phyloP scores from a whole-genome alignment of 345 rosid genomes.

The Firmiana major region DNA sequence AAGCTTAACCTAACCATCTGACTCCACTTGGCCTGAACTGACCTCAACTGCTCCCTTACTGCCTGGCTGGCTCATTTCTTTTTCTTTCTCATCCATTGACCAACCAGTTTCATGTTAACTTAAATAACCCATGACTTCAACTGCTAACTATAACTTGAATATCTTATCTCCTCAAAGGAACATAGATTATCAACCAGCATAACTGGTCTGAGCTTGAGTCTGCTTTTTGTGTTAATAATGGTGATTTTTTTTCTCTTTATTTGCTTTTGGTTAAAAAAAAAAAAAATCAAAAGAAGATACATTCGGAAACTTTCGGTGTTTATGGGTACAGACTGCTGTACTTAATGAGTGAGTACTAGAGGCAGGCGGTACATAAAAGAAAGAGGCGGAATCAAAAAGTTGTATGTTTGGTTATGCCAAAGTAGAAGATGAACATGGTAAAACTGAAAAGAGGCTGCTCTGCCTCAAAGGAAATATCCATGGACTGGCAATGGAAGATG shows the following conservation, averaged over 20 bases:
- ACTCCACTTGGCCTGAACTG: not conserved
- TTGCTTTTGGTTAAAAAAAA: not conserved
- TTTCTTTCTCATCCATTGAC: too few species aligned
- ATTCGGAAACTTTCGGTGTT: not conserved
- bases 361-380: not conserved
- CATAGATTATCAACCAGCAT: not conserved
- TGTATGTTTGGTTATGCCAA: not conserved
- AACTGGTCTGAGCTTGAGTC: not conserved
- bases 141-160: too few species aligned
- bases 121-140: too few species aligned
- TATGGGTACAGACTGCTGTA: not conserved
- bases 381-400: not conserved
- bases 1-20: not conserved
- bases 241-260: not conserved
- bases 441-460: not conserved
- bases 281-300: not conserved
- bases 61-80: too few species aligned
- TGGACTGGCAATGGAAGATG: not conserved
- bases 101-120: too few species aligned
- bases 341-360: not conserved
- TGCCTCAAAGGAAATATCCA: not conserved
- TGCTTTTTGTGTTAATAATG: not conserved
- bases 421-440: not conserved
- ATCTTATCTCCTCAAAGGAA: not conserved
- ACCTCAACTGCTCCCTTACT: too few species aligned